Conservation (phyloP, 192 early-diverging fungal species). For the Podochytrium sp. region DNA sequence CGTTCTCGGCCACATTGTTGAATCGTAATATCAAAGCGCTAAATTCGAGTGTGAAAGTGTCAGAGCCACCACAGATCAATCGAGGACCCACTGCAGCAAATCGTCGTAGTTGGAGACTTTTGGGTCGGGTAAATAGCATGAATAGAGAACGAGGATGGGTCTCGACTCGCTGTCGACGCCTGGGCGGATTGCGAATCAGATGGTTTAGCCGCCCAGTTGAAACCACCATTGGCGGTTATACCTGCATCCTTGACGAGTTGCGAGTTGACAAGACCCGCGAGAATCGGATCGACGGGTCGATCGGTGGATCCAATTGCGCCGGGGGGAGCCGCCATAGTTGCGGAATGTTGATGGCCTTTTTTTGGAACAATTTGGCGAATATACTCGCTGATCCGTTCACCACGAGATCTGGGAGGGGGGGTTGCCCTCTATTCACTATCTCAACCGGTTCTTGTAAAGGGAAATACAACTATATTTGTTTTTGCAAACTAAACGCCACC, state of each 20-base stretch:
- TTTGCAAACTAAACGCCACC: no score
- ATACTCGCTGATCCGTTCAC: no score
- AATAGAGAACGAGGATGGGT: conserved; percentile 81
- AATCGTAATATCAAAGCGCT: conserved; percentile 62
- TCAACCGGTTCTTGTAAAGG: no score
- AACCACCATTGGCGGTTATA: background rate
- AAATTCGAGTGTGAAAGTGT: background rate
- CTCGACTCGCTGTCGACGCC: conserved; percentile 85
- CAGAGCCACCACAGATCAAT: background rate
- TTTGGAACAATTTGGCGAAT: no score
- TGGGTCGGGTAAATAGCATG: conserved; percentile 89
- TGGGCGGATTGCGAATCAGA: background rate
- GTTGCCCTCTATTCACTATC: no score
- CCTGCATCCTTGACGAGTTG: conserved; percentile 29
- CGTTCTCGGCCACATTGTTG: conserved; percentile 85
- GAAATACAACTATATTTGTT: no score
- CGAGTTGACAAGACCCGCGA: conserved; percentile 22
- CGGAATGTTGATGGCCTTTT: no score
- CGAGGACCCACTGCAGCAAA: conserved; percentile 67
- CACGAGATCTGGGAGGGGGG: no score
- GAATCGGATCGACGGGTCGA: conserved; percentile 1
- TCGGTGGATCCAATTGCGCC: background rate
- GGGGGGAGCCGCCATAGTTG: no score
- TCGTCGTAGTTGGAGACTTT: conserved; percentile 79
- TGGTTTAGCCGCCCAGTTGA: background rate